phyloP scores from a whole-genome alignment of 768 basidiomycete species.

The Pholiota conissans region DNA sequence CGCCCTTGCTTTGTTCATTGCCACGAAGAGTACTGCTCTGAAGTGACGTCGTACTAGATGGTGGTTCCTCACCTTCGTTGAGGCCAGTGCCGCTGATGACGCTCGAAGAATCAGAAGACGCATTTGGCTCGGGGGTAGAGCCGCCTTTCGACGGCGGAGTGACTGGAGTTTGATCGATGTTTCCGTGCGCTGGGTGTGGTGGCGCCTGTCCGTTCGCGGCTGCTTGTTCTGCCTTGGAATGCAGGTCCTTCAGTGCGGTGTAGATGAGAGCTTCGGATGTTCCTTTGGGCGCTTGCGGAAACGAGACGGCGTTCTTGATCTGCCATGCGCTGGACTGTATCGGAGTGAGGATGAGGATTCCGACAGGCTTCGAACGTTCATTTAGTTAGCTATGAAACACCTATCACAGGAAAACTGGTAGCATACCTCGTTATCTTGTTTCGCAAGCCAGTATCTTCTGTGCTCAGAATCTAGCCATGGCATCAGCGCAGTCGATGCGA shows the following conservation, averaged over 20 bases:
- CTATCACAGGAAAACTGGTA: no score
- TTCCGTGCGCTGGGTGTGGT: slow-evolving; percentile 18
- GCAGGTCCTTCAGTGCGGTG: slow-evolving; percentile 42
- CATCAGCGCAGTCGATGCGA: slow-evolving; percentile 49
- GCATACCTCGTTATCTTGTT: no score
- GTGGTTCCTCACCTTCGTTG: no score
- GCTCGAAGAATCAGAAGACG: not conserved
- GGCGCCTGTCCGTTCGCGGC: slow-evolving; percentile 8
- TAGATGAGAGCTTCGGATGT: slow-evolving; percentile 55
- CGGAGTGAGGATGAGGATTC: slow-evolving; percentile 51
- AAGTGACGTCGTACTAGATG: no score
- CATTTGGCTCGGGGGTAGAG: not conserved
- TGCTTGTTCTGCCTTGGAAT: slow-evolving; percentile 30
- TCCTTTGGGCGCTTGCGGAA: slow-evolving; percentile 53
- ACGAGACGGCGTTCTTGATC: slow-evolving; percentile 57
- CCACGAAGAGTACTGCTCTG: not conserved
- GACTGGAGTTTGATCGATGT: not conserved
- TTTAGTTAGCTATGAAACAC: no score
- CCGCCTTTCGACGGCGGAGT: not conserved
- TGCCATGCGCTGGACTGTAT: slow-evolving; percentile 44
- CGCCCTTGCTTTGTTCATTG: not conserved
- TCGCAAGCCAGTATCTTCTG: slow-evolving; percentile 57
- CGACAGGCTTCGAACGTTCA: slow-evolving; percentile 42
- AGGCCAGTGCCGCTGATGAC: not conserved
- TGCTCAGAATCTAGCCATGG: slow-evolving; percentile 59